phyloP scores from a whole-genome alignment of 2,329 filamentous ascomycete species.

The Monilinia polystroma region DNA sequence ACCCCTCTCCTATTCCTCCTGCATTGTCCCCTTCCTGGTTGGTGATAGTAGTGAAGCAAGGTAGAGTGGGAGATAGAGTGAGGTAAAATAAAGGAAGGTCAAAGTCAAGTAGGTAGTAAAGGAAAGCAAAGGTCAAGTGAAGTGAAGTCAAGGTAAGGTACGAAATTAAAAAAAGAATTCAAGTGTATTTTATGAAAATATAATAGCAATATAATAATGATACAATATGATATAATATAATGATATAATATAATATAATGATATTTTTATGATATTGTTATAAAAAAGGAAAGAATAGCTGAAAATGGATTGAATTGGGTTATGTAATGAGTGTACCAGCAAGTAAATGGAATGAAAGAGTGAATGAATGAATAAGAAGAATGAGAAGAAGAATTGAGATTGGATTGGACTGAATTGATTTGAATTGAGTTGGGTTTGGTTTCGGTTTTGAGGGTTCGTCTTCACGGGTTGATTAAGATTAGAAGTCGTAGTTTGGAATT shows the following conservation, averaged over 20 bases:
- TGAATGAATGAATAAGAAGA: no score
- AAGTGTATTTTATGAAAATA: no score
- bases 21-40: not conserved
- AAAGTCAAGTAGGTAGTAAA: not conserved
- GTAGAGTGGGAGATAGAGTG: not conserved
- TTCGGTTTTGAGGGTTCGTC: not conserved
- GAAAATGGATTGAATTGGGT: no score
- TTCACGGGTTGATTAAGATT: not conserved
- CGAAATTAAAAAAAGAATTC: not conserved
- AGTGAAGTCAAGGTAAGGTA: not conserved
- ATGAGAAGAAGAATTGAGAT: constrained; percentile 4
- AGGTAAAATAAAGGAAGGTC: not conserved
- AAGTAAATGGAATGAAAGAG: no score
- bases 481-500: not conserved
- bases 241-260: no score
- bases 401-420: not conserved
- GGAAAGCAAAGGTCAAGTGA: not conserved
- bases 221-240: no score
- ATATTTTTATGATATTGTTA: no score
- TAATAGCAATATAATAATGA: no score
- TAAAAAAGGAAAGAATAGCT: no score
- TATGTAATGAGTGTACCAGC: no score
- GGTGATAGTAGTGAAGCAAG: not conserved
- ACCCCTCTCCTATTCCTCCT: constrained; percentile 14
- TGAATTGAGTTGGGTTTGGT: not conserved